Conservation (phyloP, 352 stramenopile species). For the Pythium rishiriense region DNA sequence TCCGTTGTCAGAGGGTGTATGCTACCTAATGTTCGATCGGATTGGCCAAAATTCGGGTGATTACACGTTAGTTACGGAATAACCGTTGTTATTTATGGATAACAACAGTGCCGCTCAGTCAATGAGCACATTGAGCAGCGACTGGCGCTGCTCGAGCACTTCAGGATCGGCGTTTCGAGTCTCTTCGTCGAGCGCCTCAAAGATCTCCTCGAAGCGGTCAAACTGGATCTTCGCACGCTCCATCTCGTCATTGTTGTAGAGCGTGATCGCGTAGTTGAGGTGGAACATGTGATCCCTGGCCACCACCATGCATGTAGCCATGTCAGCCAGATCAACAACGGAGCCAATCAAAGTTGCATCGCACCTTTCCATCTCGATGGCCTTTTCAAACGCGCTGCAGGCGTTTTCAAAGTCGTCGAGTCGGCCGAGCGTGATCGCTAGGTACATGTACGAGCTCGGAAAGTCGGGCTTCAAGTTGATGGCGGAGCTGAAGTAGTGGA, state of each 20-base stretch:
- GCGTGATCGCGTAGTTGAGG: slow-evolving; percentile 87
- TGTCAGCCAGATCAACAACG: background rate
- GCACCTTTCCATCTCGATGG: slow-evolving; percentile 86
- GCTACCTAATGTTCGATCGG: background rate
- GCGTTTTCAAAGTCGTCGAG: slow-evolving; percentile 94
- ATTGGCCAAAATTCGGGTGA: background rate
- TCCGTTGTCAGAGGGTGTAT: background rate
- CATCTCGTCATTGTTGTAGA: slow-evolving; percentile 91
- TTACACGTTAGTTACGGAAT: background rate
- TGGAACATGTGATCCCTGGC: slow-evolving; percentile 85
- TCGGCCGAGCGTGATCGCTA: slow-evolving; percentile 87
- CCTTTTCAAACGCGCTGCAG: slow-evolving; percentile 91
- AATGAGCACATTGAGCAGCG: slow-evolving; percentile 63
- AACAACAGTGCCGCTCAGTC: slow-evolving; percentile 31
- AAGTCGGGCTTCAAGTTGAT: slow-evolving; percentile 90
- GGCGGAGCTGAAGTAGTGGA: slow-evolving; percentile 91
- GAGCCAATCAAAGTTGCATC: slow-evolving; percentile 8
- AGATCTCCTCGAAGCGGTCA: slow-evolving; percentile 82
- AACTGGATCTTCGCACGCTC: slow-evolving; percentile 85
- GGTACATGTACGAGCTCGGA: slow-evolving; percentile 92
- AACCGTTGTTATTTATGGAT: background rate
- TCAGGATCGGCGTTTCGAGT: slow-evolving; percentile 62
- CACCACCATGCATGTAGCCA: slow-evolving; percentile 18
- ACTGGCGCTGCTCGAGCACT: slow-evolving; percentile 74
- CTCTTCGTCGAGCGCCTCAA: slow-evolving; percentile 70